Percentiles rank a stretch among this genome's conserved stretches.
phyloP scores from a whole-genome alignment of 2,329 filamentous ascomycete genomes.

The Ophiostoma populinum region DNA sequence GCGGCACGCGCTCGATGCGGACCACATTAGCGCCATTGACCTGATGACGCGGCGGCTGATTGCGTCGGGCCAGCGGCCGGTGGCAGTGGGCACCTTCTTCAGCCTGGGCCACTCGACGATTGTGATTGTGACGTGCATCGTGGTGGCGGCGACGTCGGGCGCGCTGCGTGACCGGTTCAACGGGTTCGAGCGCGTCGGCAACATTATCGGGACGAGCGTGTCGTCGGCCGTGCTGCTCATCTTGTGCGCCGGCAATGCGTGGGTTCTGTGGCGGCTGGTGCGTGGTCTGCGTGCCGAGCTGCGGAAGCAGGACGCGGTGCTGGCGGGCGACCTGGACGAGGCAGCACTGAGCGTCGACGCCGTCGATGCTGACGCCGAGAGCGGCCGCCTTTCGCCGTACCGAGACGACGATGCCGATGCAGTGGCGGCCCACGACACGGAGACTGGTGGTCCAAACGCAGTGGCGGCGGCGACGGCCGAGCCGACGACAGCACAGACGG shows the following conservation, averaged over 20 bases:
- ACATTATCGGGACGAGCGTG: slow-evolving; percentile 77
- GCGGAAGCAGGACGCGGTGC: slow-evolving; percentile 16
- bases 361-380: slow-evolving; percentile 13
- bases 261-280: slow-evolving; percentile 69
- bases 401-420: slow-evolving; percentile 5
- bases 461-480: slow-evolving; percentile 7
- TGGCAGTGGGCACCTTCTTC: slow-evolving; percentile 90
- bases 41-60: slow-evolving; percentile 84
- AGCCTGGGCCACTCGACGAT: slow-evolving; percentile 87
- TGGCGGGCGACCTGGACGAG: slow-evolving; percentile 6
- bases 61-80: slow-evolving; percentile 67
- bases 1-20: slow-evolving; percentile 92
- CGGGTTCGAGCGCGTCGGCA: slow-evolving; percentile 61
- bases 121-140: slow-evolving; percentile 75
- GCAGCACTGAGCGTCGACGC: too few species aligned
- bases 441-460: slow-evolving; percentile 3
- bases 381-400: slow-evolving; percentile 6
- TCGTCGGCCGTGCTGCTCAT: slow-evolving; percentile 70
- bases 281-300: slow-evolving; percentile 48
- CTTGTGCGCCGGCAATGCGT: slow-evolving; percentile 67
- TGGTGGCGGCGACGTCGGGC: slow-evolving; percentile 79
- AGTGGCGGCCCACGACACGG: slow-evolving; percentile 6
- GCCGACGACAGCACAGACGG: not conserved
- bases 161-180: slow-evolving; percentile 69
- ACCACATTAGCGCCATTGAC: slow-evolving; percentile 77